Evolutionary conservation across 352 stramenopile genomes (phyloP).

Genomic region (Phytophthora ramorum): DNA sequence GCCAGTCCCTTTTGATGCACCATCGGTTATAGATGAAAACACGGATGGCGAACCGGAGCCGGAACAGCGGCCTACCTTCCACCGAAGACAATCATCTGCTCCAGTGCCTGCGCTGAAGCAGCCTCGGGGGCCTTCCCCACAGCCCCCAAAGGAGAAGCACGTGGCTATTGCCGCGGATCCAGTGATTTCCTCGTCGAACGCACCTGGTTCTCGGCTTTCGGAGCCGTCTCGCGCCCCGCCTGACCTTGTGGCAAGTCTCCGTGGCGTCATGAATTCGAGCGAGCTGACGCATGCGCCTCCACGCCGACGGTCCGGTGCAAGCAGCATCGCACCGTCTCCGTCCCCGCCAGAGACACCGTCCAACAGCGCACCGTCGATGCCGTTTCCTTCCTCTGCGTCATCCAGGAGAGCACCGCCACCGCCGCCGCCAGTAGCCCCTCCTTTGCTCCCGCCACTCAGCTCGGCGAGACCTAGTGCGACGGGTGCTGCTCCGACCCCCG

Average conservation of each 20-base stretch:
- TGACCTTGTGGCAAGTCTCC: conserved; percentile 62
- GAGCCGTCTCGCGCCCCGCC: conserved; percentile 43
- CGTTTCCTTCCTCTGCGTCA: conserved; percentile 4
- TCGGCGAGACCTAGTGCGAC: conserved; percentile 8
- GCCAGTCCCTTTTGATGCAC: conserved; percentile 12
- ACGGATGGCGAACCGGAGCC: conserved; percentile 40
- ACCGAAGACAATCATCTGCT: conserved; percentile 21
- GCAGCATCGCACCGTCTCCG: conserved; percentile 10
- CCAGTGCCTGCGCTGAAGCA: conserved; percentile 20
- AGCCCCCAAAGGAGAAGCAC: conserved; percentile 32
- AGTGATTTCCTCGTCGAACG: conserved; percentile 1
- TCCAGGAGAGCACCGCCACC: conserved; percentile 22
- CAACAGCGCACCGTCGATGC: conserved; percentile 1
- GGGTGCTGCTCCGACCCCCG: conserved; percentile 12
- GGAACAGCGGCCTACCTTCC: conserved; percentile 24
- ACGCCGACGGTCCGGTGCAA: conserved; percentile 29
- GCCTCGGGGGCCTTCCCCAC: conserved; percentile 5
- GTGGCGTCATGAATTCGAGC: conserved; percentile 79
- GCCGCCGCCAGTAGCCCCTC: conserved; percentile 20
- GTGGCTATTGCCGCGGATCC: conserved; percentile 23
- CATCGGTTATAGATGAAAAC: conserved; percentile 30
- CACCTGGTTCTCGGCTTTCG: conserved; percentile 9
- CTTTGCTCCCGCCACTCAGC: conserved; percentile 14
- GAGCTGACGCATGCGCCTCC: conserved; percentile 58
- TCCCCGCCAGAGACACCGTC: conserved; percentile 24